Evolutionary conservation across 2,329 filamentous ascomycete species (phyloP).

Genomic region (Colletotrichum orbiculare): DNA sequence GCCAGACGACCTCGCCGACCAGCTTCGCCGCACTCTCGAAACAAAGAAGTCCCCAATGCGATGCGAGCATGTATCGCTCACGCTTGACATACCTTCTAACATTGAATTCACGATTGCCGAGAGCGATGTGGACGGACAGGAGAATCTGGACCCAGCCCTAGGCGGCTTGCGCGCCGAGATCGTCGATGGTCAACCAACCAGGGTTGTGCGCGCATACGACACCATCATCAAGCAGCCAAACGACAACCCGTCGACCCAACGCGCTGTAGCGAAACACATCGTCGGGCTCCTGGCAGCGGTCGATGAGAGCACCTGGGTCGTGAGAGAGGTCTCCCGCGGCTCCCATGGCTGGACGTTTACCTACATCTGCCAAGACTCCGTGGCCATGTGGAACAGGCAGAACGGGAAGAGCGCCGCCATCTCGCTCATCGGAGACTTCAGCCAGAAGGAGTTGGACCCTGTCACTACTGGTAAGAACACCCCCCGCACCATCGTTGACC

Average conservation of each 20-base stretch:
- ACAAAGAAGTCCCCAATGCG: constrained; percentile 58
- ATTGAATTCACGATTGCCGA: constrained; percentile 55
- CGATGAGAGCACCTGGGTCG: constrained; percentile 62
- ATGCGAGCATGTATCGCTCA: constrained; percentile 60
- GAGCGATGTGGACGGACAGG: constrained; percentile 48
- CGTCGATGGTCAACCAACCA: constrained; percentile 43
- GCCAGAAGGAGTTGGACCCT: constrained; percentile 58
- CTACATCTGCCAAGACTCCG: constrained; percentile 65
- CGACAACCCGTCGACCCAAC: constrained; percentile 61
- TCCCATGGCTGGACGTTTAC: constrained; percentile 64
- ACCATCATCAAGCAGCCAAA: constrained; percentile 60
- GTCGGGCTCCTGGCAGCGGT: constrained; percentile 53
- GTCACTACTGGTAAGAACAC: constrained; percentile 54
- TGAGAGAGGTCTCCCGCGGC: constrained; percentile 56
- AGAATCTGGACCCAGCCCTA: constrained; percentile 51
- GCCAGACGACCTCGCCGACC: constrained; percentile 58
- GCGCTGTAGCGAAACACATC: constrained; percentile 61
- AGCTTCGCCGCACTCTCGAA: constrained; percentile 54
- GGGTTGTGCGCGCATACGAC: constrained; percentile 57
- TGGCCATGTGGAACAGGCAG: constrained; percentile 61
- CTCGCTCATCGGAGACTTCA: constrained; percentile 60
- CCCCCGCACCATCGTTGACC: not conserved
- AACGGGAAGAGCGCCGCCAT: constrained; percentile 54
- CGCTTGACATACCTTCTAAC: constrained; percentile 58
- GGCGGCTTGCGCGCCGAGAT: constrained; percentile 41